phyloP scores from a whole-genome alignment of 176 grass and related monocot genomes.

The Oryza meridionalis region DNA sequence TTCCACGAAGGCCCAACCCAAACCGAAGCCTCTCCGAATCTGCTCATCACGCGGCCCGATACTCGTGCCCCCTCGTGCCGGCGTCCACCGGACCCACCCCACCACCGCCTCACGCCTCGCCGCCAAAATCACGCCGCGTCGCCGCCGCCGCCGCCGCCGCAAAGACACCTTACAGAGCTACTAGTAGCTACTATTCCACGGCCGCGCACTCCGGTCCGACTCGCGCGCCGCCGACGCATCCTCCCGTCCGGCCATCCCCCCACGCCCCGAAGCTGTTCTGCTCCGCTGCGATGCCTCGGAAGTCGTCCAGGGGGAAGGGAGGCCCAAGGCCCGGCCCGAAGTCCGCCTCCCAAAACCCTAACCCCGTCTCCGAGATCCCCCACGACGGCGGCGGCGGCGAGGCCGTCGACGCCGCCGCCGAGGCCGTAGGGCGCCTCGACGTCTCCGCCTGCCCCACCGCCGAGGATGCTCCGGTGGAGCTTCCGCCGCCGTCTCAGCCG shows the following conservation, averaged over 20 bases:
- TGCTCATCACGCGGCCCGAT: neutral
- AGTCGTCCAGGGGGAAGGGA: conserved; percentile 27
- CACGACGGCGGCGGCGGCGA: neutral
- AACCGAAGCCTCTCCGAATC: too few relatives aligned
- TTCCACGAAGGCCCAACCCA: too few relatives aligned
- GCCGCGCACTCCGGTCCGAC: neutral
- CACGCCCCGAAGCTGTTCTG: neutral
- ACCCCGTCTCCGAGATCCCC: conserved; percentile 2
- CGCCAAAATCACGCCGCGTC: neutral
- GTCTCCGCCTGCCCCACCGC: too few relatives aligned
- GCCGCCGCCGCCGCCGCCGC: neutral
- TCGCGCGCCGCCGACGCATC: neutral
- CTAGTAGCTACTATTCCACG: neutral
- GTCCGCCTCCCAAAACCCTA: conserved; percentile 33
- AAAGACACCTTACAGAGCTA: too few relatives aligned
- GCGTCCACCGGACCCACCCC: neutral
- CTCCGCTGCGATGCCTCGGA: conserved; percentile 41
- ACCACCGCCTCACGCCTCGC: neutral
- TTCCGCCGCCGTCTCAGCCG: conserved; percentile 8
- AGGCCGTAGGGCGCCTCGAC: too few relatives aligned
- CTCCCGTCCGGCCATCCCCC: neutral
- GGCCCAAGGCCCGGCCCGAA: neutral
- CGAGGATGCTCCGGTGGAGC: neutral
- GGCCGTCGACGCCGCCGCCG: neutral
- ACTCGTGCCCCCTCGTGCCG: conserved; percentile 31